Conservation (phyloP, 257 asterid genomes). For the Phtheirospermum japonicum region DNA sequence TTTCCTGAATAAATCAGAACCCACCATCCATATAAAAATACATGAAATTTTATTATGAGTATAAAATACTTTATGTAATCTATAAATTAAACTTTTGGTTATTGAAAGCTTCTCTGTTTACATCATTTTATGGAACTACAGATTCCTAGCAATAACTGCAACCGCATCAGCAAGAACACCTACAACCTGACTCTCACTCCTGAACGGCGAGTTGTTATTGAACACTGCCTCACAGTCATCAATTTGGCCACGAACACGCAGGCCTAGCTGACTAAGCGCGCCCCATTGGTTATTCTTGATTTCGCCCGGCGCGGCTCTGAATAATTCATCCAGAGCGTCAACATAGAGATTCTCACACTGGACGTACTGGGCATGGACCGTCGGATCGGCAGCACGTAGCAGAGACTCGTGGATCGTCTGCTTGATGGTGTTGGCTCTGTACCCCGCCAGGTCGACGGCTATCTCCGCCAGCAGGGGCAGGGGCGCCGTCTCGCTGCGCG, state of each 20-base stretch:
- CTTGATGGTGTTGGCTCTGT: conserved; percentile 4
- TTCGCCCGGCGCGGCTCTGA: conserved; percentile 7
- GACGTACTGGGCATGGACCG: neutral
- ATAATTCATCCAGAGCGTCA: conserved; percentile 1
- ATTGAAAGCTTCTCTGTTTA: too few species aligned
- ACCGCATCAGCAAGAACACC: conserved; percentile 25
- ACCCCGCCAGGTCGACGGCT: conserved; percentile 11
- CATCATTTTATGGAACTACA: neutral
- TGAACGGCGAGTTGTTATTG: neutral
- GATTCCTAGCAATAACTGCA: conserved; percentile 17
- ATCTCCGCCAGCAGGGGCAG: conserved; percentile 22
- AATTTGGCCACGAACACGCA: neutral
- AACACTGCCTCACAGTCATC: conserved; percentile 20
- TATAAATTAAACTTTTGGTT: too few species aligned
- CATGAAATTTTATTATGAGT: too few species aligned
- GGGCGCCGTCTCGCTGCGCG: conserved; percentile 13
- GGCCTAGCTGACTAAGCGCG: neutral
- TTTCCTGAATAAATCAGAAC: too few species aligned
- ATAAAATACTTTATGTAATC: too few species aligned
- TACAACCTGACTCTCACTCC: neutral
- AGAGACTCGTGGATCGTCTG: neutral
- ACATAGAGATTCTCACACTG: conserved; percentile 16
- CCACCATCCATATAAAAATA: too few species aligned
- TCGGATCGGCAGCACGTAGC: neutral
- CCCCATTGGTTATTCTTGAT: neutral